Base-by-base conservation (phyloP, 495 filamentous ascomycete species). In the Parathielavia hyrcaniae region DNA sequence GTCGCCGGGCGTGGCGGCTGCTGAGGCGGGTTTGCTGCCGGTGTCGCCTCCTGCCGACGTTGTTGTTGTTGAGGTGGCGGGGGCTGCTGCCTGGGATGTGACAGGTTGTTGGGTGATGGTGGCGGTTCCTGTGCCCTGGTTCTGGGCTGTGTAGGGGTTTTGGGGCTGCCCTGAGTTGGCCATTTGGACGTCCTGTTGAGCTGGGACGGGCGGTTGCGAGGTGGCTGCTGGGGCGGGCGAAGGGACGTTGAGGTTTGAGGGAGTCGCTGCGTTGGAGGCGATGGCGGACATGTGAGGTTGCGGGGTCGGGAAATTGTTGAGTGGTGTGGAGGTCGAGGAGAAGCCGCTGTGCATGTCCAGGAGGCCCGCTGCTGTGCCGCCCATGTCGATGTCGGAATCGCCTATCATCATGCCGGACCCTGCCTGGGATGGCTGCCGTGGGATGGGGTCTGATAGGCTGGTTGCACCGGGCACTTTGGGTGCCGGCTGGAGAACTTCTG, bases 381-480 rank as follows among this genome's bases (percentile, higher is more conserved):
- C 84, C 82, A 88, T 84, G 55, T 85, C 78, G 60, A 88, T 79
- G 64, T 87, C 86, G 12, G 75, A 73, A 63, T 83, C 81, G 4
- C 73, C 75, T 43, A 77, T 66, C 68, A 80, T 72, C 36, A 78
- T 70, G n/a, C 76, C 81, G 63, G 76, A 77, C 16, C 75, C 76
- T 13, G 75, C 62, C 10, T 76, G 75, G 5, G 78, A 79, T 22
- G 70, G 68, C 61, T 78, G 74, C 20, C 75, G 71, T 11, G 76
- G 77, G 67, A 79, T 72, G 19, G 45, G 0, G 58, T 30, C 39
- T 64, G 68, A 16, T 30, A 50, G n/a, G 47, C 26, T 23, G 13
- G 19, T 13, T 3, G 44, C 10, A 22, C 39, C 55, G 0, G 46
- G 40, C 20, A 30, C 34, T 13, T 35, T 57, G 4, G 54, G 30